Evolutionary conservation across 768 basidiomycete species (phyloP).

Genomic region (Hygrophorus pudorinus): DNA sequence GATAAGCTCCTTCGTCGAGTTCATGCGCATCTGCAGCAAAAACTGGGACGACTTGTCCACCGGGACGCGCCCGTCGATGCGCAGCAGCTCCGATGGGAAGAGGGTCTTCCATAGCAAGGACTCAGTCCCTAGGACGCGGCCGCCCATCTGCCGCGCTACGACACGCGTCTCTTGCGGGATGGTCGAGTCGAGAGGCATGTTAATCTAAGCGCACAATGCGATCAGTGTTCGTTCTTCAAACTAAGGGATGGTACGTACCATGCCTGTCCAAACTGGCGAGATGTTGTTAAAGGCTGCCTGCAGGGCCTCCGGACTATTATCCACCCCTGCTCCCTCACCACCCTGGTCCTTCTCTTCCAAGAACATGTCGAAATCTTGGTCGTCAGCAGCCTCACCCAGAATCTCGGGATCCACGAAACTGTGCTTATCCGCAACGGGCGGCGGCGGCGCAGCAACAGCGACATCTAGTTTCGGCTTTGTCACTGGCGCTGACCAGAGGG

Average conservation of each 20-base stretch:
- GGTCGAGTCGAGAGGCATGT: conserved; percentile 70
- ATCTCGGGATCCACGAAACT: conserved; percentile 34
- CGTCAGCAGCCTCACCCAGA: conserved; percentile 37
- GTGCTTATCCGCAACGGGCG: conserved; percentile 27
- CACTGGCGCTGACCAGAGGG: conserved; percentile 64
- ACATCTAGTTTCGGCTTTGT: conserved; percentile 18
- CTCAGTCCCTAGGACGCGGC: conserved; percentile 44
- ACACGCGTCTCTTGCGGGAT: conserved; percentile 58
- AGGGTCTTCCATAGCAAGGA: conserved; percentile 67
- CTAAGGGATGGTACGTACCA: conserved; percentile 32
- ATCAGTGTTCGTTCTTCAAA: conserved; percentile 9
- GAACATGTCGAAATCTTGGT: conserved; percentile 84
- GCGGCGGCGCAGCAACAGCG: conserved; percentile 13
- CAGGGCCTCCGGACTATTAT: conserved; percentile 25
- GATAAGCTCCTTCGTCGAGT: conserved; percentile 67
- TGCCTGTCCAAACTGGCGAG: conserved; percentile 65
- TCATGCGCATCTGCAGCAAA: conserved; percentile 69
- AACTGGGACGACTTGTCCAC: conserved; percentile 70
- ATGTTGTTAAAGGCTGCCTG: conserved; percentile 44
- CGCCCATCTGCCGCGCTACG: conserved; percentile 72
- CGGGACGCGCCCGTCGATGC: conserved; percentile 80
- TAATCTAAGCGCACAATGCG: conserved; percentile 35
- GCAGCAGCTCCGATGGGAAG: conserved; percentile 58
- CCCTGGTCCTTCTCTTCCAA: conserved; percentile 49
- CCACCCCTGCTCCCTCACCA: conserved; percentile 13